A percentile compares a stretch with the other conserved stretches of the same genome.
These are phyloP conservation scores for Mycena leptocephala DNA, from an alignment of 768 basidiomycete genomes.

Conservation along the genomic window DNA sequence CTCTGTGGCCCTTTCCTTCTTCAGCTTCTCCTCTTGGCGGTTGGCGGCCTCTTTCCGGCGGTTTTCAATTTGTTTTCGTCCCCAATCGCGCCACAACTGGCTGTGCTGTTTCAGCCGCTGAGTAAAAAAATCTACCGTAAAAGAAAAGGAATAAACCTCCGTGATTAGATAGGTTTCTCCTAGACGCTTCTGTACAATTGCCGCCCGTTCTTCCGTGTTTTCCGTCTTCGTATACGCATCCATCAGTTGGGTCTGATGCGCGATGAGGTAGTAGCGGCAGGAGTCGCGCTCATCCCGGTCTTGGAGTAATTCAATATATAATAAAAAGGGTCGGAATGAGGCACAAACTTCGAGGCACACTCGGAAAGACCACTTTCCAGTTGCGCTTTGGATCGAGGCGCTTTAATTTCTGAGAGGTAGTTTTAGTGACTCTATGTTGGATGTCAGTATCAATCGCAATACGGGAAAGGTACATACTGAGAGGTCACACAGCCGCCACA, in stretches of 20 bases:
- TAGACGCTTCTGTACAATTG: not conserved
- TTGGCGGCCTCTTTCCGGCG: not conserved
- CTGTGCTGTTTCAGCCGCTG: conserved; percentile 17
- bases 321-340: not conserved
- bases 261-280: conserved; percentile 3
- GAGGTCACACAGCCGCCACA: conserved; percentile 11
- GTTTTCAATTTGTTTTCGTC: not conserved
- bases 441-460: not conserved
- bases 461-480: not conserved
- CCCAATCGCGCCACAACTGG: conserved; percentile 19
- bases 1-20: not conserved
- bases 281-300: not conserved
- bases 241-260: conserved; percentile 14
- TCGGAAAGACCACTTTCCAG: not conserved
- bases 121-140: not conserved
- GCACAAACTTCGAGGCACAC: conserved; percentile 4
- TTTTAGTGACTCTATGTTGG: not conserved
- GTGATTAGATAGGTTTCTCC: conserved; percentile 4
- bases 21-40: not conserved
- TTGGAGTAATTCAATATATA: not conserved
- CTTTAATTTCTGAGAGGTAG: not conserved
- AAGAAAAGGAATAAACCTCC: not conserved
- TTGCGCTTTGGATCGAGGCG: conserved; percentile 17
- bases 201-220: not conserved
- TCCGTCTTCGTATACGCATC: not conserved